Evolutionary conservation across 2,329 filamentous ascomycete species (phyloP).

Genomic region (Harringtonia lauricola): DNA sequence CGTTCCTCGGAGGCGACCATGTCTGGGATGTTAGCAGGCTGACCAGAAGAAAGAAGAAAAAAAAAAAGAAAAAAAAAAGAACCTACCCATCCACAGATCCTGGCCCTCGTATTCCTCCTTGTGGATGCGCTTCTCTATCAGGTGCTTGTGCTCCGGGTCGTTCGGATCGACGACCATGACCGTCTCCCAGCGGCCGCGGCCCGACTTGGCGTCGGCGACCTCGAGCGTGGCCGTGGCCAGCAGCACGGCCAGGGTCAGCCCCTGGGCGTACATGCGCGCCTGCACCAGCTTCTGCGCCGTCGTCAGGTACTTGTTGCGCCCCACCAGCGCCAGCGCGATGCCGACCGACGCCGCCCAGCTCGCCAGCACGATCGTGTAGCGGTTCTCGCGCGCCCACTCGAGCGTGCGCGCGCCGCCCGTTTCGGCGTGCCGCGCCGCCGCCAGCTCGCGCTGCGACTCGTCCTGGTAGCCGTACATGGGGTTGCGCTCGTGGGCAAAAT

Average conservation of each 20-base stretch:
- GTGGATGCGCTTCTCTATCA: slow-evolving; percentile 80
- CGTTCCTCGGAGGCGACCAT: slow-evolving; percentile 76
- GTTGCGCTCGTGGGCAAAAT: slow-evolving; percentile 60
- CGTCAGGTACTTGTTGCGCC: slow-evolving; percentile 63
- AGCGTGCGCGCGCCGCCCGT: slow-evolving; percentile 47
- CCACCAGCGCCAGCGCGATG: slow-evolving; percentile 62
- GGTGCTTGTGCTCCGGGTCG: slow-evolving; percentile 70
- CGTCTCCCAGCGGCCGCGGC: slow-evolving; percentile 73
- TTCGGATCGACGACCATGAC: slow-evolving; percentile 69
- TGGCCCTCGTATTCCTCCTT: slow-evolving; percentile 80
- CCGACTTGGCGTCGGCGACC: slow-evolving; percentile 62
- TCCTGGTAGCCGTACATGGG: slow-evolving; percentile 57
- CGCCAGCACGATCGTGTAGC: slow-evolving; percentile 75
- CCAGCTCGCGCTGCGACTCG: slow-evolving; percentile 42
- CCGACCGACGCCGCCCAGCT: slow-evolving; percentile 77
- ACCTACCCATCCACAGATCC: slow-evolving; percentile 82
- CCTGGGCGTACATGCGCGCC: slow-evolving; percentile 89
- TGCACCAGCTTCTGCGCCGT: slow-evolving; percentile 83
- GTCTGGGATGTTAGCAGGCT: slow-evolving; percentile 33
- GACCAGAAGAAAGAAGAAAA: background rate
- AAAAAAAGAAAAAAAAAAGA: background rate
- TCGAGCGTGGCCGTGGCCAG: slow-evolving; percentile 77
- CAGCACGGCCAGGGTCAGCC: slow-evolving; percentile 73
- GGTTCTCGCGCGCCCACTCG: slow-evolving; percentile 67
- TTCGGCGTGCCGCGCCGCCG: slow-evolving; percentile 45